These are phyloP conservation scores for Kwoniella bestiolae DNA, from an alignment of 768 basidiomycete species.

Conservation along the genomic window DNA sequence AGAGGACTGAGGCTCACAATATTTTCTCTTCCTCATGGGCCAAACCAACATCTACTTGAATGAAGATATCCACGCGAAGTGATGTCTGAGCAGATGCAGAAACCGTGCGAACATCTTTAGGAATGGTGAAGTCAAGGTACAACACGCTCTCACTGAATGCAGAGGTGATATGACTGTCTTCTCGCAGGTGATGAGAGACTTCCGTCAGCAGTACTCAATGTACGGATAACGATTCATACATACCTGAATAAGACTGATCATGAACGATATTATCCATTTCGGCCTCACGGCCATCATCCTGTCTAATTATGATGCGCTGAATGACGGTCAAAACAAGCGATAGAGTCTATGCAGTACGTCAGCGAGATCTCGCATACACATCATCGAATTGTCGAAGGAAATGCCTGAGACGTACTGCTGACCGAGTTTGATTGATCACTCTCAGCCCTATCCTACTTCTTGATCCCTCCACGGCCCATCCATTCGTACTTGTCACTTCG, in stretches of 20 bases:
- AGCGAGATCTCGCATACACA: no score
- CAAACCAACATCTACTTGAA: not conserved
- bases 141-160: not conserved
- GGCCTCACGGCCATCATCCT: not conserved
- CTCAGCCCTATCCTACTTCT: not conserved
- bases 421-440: not conserved
- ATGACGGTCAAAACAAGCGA: not conserved
- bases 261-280: not conserved
- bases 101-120: not conserved
- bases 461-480: not conserved
- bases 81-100: not conserved
- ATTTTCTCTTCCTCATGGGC: not conserved
- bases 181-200: not conserved
- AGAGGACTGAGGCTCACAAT: not conserved
- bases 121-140: not conserved
- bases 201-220: no score
- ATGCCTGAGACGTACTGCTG: not conserved
- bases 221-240: no score
- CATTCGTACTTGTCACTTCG: not conserved
- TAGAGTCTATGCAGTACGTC: not conserved
- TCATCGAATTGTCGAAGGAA: not conserved
- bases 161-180: not conserved
- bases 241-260: not conserved
- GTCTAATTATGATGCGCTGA: not conserved
- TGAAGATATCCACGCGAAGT: not conserved